Conservation (phyloP, 257 asterid genomes). For the Solanum megistacrolobum region DNA sequence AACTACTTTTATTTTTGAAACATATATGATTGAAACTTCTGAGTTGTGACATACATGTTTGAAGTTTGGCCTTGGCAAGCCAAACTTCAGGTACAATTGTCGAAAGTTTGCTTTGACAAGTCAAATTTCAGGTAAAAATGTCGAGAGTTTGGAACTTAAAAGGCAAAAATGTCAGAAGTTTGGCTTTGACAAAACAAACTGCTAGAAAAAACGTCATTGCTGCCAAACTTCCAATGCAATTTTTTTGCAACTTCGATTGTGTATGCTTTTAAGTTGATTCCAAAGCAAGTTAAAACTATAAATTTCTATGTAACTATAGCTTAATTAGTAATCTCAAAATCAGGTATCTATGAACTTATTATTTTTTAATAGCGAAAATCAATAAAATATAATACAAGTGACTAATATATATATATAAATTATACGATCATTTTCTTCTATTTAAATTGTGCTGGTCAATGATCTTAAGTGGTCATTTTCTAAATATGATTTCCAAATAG, state of each 20-base stretch:
- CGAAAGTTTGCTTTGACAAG: neutral
- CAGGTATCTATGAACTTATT: accelerated
- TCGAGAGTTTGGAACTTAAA: neutral
- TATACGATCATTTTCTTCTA: neutral
- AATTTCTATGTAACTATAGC: neutral
- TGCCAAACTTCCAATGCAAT: neutral
- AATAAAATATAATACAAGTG: neutral
- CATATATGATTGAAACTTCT: neutral
- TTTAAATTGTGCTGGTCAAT: neutral
- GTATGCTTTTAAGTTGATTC: neutral
- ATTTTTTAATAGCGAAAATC: accelerated
- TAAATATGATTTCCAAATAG: neutral
- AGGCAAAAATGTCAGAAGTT: too few species aligned
- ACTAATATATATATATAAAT: neutral
- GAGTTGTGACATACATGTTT: neutral
- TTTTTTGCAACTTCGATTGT: neutral
- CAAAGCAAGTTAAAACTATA: neutral
- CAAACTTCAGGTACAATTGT: neutral
- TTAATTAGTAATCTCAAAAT: neutral
- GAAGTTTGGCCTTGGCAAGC: neutral
- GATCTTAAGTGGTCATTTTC: neutral
- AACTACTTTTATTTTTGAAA: neutral
- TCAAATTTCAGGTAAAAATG: neutral
- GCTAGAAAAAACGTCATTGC: neutral
- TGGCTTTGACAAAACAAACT: neutral